Evolutionary conservation across 192 early-diverging fungal genomes (phyloP).

Genomic region (Podila verticillata): DNA sequence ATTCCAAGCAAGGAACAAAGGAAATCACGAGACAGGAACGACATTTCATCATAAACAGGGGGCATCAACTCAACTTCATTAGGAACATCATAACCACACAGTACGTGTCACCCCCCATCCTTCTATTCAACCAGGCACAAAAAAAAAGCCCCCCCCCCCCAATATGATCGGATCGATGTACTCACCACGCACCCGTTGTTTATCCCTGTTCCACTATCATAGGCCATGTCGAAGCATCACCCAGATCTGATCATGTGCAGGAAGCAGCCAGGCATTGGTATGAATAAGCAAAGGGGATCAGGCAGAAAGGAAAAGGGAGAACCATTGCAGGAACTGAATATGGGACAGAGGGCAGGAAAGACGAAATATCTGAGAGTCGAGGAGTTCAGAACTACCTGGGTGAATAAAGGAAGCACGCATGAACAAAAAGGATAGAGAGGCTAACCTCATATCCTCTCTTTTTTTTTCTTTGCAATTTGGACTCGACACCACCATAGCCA

Average conservation of each 20-base stretch:
- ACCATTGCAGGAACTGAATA: background rate
- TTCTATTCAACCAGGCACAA: too few species aligned
- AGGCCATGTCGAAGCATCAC: conserved; percentile 81
- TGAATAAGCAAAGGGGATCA: background rate
- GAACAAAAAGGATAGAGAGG: background rate
- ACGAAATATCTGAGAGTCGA: too few species aligned
- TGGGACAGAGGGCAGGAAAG: too few species aligned
- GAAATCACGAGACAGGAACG: too few species aligned
- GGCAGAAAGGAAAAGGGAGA: background rate
- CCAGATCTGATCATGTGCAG: conserved; percentile 96
- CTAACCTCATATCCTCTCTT: background rate
- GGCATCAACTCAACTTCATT: too few species aligned
- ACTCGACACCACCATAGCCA: conserved; percentile 66
- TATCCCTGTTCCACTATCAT: background rate
- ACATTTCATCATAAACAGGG: too few species aligned
- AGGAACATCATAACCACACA: too few species aligned
- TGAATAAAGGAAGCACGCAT: background rate
- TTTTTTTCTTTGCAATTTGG: background rate
- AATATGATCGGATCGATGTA: too few species aligned
- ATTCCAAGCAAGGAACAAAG: too few species aligned
- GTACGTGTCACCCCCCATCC: too few species aligned
- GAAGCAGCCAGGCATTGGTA: conserved; percentile 90
- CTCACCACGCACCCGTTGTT: background rate
- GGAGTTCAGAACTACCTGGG: too few species aligned
- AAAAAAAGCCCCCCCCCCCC: too few species aligned